Base-by-base conservation (phyloP, 441 rosid genomes). In the Adansonia grandidieri region DNA sequence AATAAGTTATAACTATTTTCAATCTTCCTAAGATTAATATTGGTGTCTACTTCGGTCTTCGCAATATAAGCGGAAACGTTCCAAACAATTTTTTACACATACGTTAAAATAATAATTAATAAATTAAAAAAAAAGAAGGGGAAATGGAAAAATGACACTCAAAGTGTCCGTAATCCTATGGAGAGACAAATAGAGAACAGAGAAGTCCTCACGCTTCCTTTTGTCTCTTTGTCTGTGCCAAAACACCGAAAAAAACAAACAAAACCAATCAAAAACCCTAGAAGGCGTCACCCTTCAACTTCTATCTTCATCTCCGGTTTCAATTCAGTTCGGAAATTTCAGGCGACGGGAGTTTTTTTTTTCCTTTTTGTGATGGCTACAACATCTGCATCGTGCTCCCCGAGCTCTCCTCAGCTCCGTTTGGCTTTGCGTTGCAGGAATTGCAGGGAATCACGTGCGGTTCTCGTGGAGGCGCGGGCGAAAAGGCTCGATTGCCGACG, bases 361-460 rank as follows among this genome's bases (percentile, higher is more conserved):
- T 17, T 0, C 63, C 8, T 48, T 28, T 20, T 28, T 20, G 4
- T 28, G 0, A 86, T 91, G 95, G 81, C 88, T 65, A 85, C 87
- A 14, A 79, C 87, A 72, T 63, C 82, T 56, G 78, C 87, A 75
- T 69, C 87, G 53, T 89, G 87, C 61, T 80, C 87, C 48, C 94
- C 97, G 24, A 86, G 74, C 86, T 90, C 94, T 64, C 95, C 84
- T 53, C 95, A 93, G 90, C 94, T 93, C 37, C 91, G 92, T 6
- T 57, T 89, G 14, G 90, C 94, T 32, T 3, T 86, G 11, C 83
- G 79, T 67, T 71, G 79, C 60, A 32, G 81, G 75, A 82, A 66
- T 3, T 70, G 76, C 74, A 44, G 51, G 61, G 78, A 68, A 47
- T 74, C 87, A 0, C 77, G 79, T 5, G 28, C 82, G 14, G 44